Base-by-base conservation (phyloP, 495 filamentous ascomycete species). In the Xylaria telfairii region DNA sequence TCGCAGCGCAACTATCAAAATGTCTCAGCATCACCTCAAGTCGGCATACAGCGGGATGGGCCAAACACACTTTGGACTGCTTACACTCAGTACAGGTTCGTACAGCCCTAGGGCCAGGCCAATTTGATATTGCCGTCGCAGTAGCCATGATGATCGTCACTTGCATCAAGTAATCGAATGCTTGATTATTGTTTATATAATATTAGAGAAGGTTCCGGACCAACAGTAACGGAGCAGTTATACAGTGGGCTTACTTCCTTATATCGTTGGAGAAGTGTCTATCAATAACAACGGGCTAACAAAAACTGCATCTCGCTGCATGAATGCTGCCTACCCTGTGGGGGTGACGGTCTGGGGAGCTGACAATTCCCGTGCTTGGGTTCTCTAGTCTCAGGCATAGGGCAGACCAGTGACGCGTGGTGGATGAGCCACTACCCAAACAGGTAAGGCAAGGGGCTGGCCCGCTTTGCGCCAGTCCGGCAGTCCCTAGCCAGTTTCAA, bases 1-100 rank as follows among this genome's bases (percentile, higher is more conserved):
- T 79, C 77, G 72, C 77, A 79, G 24, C 75, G 75, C 51, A 79
- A 71, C 77, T 78, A 54, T 39, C 21, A n/a, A 12, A 4, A 54
- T 39, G 3, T 34, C 28, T 65, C 21, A 66, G 47, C 34, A 53
- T 66, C 47, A 34, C 19, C 13, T 37, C 42, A 28, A 41, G 32
- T 41, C 47, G n/a, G 26, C 64, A 44, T 24, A 42, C 19, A 67
- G 74, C 49, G 71, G 69, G 41, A 26, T 26, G 57, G 21, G 26
- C 30, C 19, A 49, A 51, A 64, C 30, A 34, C 68, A 76, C 76
- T 70, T 78, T 78, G 28, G 76, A 77, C 63, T 78, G 76, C 34
- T 78, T 78, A 72, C 76, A 78, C 72, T 78, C 76, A 32, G 76
- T 78, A 68, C 76, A 78, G 0, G 76, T 78, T 59, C 66, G 51